Conservation (phyloP, 2,329 filamentous ascomycete species). For the Penicillium sp. region DNA sequence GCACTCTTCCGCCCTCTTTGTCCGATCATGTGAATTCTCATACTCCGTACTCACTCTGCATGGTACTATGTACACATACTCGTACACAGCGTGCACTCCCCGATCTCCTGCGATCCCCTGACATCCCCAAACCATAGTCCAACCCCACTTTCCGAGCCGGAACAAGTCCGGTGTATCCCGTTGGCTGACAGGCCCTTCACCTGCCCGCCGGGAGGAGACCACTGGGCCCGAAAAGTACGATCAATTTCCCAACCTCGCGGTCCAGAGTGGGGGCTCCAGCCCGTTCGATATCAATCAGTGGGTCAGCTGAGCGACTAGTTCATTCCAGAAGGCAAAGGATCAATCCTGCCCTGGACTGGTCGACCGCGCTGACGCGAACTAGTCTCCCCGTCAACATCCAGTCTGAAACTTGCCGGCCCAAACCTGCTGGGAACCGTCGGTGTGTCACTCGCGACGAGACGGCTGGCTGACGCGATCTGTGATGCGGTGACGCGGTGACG, state of each 20-base stretch:
- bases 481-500: background rate
- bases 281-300: slow-evolving; percentile 6
- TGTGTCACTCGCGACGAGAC: background rate
- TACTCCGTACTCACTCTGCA: background rate
- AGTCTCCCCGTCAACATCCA: background rate
- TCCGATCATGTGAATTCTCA: background rate
- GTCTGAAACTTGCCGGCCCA: background rate
- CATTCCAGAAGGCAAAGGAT: slow-evolving; percentile 5
- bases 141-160: slow-evolving; percentile 16
- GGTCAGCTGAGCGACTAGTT: background rate
- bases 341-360: background rate
- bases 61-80: too few species aligned
- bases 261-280: slow-evolving; percentile 4
- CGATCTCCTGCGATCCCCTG: background rate
- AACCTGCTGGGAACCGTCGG: background rate
- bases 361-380: background rate
- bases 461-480: background rate
- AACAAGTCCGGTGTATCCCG: background rate
- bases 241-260: slow-evolving; percentile 3
- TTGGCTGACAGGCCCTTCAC: background rate
- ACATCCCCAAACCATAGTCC: background rate
- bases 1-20: too few species aligned
- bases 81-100: too few species aligned
- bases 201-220: background rate
- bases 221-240: background rate